Evolutionary conservation across 2,329 filamentous ascomycete genomes (phyloP).

Genomic region (Teratosphaeriaceae sp.): DNA sequence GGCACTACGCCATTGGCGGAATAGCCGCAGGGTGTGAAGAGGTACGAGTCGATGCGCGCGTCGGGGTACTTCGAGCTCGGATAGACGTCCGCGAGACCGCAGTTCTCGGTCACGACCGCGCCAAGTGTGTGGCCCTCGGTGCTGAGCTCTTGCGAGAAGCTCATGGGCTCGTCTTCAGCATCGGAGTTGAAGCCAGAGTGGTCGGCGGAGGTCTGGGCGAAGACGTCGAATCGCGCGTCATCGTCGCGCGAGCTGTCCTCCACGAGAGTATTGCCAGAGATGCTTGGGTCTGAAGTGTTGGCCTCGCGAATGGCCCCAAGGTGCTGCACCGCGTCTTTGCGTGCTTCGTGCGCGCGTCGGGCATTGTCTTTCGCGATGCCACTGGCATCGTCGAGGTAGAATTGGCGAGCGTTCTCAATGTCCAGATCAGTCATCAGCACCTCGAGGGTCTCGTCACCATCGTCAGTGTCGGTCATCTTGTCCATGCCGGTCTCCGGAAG

Average conservation of each 20-base stretch:
- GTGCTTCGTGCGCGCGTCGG: constrained; percentile 58
- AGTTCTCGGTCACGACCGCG: constrained; percentile 83
- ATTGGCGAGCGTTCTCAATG: constrained; percentile 58
- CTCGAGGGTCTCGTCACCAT: constrained; percentile 66
- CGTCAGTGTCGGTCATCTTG: constrained; percentile 23
- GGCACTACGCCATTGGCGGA: constrained; percentile 95
- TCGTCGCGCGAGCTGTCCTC: constrained; percentile 20
- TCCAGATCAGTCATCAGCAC: constrained; percentile 64
- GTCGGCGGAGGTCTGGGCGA: constrained; percentile 65
- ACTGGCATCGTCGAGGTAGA: constrained; percentile 75
- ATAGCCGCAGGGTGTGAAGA: constrained; percentile 95
- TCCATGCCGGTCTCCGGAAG: constrained; percentile 51
- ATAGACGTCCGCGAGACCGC: constrained; percentile 84
- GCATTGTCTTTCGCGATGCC: constrained; percentile 78
- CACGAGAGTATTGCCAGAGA: constrained; percentile 29
- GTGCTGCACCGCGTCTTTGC: constrained; percentile 52
- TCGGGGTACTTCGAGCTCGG: constrained; percentile 82
- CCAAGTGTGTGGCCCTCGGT: constrained; percentile 93
- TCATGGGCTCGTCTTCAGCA: constrained; percentile 47
- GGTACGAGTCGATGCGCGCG: constrained; percentile 87
- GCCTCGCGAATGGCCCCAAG: constrained; percentile 54
- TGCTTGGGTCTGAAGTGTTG: constrained; percentile 31
- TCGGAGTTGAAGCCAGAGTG: constrained; percentile 48
- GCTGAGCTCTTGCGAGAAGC: constrained; percentile 66
- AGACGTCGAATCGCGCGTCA: constrained; percentile 67